Evolutionary conservation across 257 asterid genomes (phyloP), one percentile per base, ranked within the genome.

Genomic region (Henckelia pumila): DNA sequence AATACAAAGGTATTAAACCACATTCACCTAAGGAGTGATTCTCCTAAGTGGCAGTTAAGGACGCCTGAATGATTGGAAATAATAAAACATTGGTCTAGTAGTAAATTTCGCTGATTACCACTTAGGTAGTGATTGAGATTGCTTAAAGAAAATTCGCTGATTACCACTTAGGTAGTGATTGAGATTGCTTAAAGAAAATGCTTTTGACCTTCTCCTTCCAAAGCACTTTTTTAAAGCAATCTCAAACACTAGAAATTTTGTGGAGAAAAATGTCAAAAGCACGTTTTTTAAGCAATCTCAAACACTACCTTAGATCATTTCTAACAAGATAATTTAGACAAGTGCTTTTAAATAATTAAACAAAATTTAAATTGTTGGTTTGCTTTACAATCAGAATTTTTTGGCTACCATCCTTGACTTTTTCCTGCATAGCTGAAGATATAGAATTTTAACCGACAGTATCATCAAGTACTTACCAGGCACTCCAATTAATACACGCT

Each of bases 401-500:
- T 62, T 26, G 11, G 59, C 37, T 64, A 65, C 16, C 52, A 65
- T 52, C 25, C 32, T 69, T 24, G 53, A 57, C 40, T 62, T 49
- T 0, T 33, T 2, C 17, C 13, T 16, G 40, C 58, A 49, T 26
- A 6, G 9, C 61, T 28, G 57, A 44, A 63, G 50, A 65, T 33
- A 9, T 32, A 47, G 58, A 60, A 73, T 69, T 33, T 9, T 9
- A 20, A 17, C 49, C 60, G 21, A 7, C 49, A 30, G 26, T 32
- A 24, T 56, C 53, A 58, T 62, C 21, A 61, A n/a, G 23, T 56
- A 33, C 61, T 52, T 16, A 9, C 23, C 40, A 72, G 14, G 59
- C 26, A 61, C 30, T 75, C 75, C 70, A 70, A 64, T 55, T 59
- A 65, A 50, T 47, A 29, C 61, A 50, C 47, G 37, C 71, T 52